phyloP scores from a whole-genome alignment of 768 basidiomycete genomes.

The Suillus tomentosus region DNA sequence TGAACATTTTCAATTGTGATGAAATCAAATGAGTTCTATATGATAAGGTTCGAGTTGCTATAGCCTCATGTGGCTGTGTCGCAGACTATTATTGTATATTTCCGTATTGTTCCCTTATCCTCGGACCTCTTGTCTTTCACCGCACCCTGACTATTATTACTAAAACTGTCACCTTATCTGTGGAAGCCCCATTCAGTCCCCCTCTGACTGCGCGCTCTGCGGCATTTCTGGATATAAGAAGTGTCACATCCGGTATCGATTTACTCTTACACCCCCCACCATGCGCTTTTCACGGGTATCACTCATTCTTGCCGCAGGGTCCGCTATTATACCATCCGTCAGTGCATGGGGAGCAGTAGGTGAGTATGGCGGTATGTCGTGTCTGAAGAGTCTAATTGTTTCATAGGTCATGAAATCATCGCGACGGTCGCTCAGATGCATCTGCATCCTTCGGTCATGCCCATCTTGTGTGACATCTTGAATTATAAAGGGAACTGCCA shows the following conservation, averaged over 20 bases:
- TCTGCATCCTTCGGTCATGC: constrained; percentile 70
- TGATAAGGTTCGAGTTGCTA: not conserved
- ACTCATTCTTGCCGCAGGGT: constrained; percentile 18
- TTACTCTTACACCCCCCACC: constrained; percentile 11
- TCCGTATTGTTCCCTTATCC: not conserved
- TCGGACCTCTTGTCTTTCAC: not conserved
- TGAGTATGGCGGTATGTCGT: constrained; percentile 17
- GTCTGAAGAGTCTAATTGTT: constrained; percentile 2
- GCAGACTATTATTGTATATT: not conserved
- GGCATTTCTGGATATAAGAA: not conserved
- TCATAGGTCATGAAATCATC: constrained; percentile 83
- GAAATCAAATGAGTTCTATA: constrained; percentile 23
- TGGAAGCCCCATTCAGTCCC: not conserved
- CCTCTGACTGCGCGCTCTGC: not conserved
- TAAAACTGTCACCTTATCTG: not conserved
- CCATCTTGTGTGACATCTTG: constrained; percentile 72
- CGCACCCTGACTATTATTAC: not conserved
- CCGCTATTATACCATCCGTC: constrained; percentile 27
- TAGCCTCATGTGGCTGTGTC: not conserved
- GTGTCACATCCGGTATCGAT: not conserved
- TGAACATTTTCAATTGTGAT: constrained; percentile 38
- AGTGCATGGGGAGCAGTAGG: constrained; percentile 46
- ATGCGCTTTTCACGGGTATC: constrained; percentile 24
- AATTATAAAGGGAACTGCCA: constrained; percentile 60
- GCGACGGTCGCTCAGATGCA: constrained; percentile 95